Conservation (phyloP, 164 flowering plant species). For the Protea cynaroides region DNA sequence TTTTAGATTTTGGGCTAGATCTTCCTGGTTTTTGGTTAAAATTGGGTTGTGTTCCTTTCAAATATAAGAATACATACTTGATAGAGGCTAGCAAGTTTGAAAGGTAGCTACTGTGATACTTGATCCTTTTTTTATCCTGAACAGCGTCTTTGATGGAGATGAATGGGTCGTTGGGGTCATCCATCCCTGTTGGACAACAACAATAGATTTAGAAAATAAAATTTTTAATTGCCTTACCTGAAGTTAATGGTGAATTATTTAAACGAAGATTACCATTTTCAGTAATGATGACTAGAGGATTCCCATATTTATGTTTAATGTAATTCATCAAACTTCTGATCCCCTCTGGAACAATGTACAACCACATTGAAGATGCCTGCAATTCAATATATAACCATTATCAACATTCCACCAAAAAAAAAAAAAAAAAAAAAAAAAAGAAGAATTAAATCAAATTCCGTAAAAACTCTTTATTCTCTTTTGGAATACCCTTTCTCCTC, state of each 20-base stretch:
- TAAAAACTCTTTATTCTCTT: too few species aligned
- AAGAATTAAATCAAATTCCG: too few species aligned
- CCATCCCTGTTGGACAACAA: slow-evolving; percentile 68
- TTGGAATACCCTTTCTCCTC: slow-evolving; percentile 57
- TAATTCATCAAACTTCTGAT: slow-evolving; percentile 84
- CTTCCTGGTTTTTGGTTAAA: too few species aligned
- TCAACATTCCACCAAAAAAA: too few species aligned
- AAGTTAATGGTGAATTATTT: too few species aligned
- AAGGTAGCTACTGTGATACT: slow-evolving; percentile 75
- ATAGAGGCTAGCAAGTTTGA: slow-evolving; percentile 64
- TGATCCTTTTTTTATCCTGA: slow-evolving; percentile 84
- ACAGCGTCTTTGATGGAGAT: slow-evolving; percentile 51
- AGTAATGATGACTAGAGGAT: slow-evolving; percentile 72
- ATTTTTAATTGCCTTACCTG: too few species aligned
- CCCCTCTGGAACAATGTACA: slow-evolving; percentile 81
- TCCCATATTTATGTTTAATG: slow-evolving; percentile 75
- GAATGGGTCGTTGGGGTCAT: slow-evolving; percentile 64
- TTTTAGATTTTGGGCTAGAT: too few species aligned
- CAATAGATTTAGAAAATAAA: neutral
- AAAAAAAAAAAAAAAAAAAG: too few species aligned
- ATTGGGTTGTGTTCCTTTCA: too few species aligned
- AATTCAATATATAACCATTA: slow-evolving; percentile 5
- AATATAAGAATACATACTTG: slow-evolving; percentile 31
- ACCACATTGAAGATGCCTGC: slow-evolving; percentile 87
- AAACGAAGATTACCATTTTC: slow-evolving; percentile 96